Percentiles rank a stretch among this genome's conserved stretches.
These are phyloP conservation scores for Apiospora sp. DNA, from an alignment of 2,329 filamentous ascomycete genomes.

Conservation along the genomic window DNA sequence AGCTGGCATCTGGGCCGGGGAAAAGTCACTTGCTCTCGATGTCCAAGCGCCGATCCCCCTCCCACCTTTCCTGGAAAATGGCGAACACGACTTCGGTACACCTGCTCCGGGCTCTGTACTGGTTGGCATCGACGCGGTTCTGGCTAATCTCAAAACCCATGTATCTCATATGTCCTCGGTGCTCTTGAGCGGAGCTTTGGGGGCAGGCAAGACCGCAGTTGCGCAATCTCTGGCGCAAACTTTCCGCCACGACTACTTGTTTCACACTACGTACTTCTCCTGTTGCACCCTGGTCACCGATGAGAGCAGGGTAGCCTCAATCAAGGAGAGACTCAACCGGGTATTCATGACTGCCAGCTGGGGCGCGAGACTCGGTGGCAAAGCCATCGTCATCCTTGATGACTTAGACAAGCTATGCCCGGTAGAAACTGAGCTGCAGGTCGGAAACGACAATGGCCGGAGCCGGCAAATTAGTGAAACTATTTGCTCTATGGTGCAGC, in stretches of 20 bases:
- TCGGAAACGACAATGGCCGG: constrained; percentile 90
- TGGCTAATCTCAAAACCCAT: constrained; percentile 77
- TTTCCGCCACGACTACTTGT: constrained; percentile 76
- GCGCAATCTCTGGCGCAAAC: constrained; percentile 78
- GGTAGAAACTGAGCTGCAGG: constrained; percentile 91
- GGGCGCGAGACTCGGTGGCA: constrained; percentile 87
- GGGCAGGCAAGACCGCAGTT: constrained; percentile 87
- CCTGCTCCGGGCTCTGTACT: constrained; percentile 68
- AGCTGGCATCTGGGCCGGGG: constrained; percentile 80
- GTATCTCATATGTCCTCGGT: constrained; percentile 88
- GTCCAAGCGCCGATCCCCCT: constrained; percentile 77
- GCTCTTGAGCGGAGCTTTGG: constrained; percentile 85
- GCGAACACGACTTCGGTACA: constrained; percentile 59
- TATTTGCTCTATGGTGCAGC: constrained; percentile 80
- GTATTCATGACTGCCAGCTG: constrained; percentile 90
- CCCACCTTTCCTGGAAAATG: constrained; percentile 62
- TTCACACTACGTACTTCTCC: constrained; percentile 84
- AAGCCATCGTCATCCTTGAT: constrained; percentile 85
- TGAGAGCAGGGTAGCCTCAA: constrained; percentile 85
- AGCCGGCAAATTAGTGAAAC: constrained; percentile 93
- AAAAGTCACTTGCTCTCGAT: constrained; percentile 76
- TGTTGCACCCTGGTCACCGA: constrained; percentile 90
- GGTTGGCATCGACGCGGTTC: constrained; percentile 83
- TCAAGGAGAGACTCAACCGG: constrained; percentile 86
- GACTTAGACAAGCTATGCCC: constrained; percentile 94